Percentiles rank a stretch among this genome's conserved stretches.
phyloP scores from a whole-genome alignment of 2,329 filamentous ascomycete genomes.

The Metarhizium rileyi region DNA sequence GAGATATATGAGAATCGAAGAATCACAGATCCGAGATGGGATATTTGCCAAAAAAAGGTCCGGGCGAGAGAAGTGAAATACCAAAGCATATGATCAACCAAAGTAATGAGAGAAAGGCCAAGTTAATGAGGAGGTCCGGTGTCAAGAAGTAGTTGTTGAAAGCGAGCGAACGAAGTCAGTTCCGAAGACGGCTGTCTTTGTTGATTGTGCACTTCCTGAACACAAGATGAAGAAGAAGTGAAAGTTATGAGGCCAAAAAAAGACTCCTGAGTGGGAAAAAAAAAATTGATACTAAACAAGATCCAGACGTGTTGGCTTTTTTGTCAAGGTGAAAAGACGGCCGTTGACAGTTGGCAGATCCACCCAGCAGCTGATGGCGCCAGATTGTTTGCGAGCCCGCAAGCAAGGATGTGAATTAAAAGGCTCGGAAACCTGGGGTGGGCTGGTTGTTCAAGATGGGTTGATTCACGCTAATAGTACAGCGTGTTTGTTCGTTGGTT shows the following conservation, averaged over 20 bases:
- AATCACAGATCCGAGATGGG: neutral
- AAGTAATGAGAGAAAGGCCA: neutral
- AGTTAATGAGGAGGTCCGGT: no score
- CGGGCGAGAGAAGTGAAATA: neutral
- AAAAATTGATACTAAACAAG: neutral
- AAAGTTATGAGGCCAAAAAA: neutral
- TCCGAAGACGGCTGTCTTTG: neutral
- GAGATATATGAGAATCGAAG: neutral
- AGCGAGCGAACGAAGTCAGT: neutral
- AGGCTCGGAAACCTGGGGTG: neutral
- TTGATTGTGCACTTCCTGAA: neutral
- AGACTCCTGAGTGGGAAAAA: neutral
- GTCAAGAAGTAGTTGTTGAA: neutral
- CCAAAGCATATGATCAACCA: neutral
- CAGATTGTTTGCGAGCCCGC: neutral
- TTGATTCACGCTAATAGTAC: neutral
- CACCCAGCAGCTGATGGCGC: slow-evolving; percentile 5
- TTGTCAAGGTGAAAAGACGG: neutral
- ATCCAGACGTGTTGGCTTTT: neutral
- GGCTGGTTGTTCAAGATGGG: neutral
- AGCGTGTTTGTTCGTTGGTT: neutral
- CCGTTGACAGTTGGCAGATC: slow-evolving; percentile 5
- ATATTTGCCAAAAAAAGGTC: neutral
- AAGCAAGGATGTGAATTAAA: neutral
- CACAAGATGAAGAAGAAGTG: neutral